These are phyloP conservation scores for Petunia hybrid DNA, from an alignment of 305 asterid genomes.

Conservation along the genomic window DNA sequence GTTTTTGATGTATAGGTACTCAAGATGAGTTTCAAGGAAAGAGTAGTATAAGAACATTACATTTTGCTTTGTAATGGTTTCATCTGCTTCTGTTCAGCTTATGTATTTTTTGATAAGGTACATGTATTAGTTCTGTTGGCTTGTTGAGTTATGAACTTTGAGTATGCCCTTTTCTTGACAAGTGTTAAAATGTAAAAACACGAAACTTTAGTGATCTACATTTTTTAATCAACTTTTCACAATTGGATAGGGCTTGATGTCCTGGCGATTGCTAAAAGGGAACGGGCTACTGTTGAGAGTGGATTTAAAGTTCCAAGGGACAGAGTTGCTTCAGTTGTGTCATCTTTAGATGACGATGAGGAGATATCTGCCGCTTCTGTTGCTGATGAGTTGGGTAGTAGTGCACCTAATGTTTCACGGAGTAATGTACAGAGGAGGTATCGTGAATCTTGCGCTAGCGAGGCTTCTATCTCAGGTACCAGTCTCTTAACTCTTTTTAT, in stretches of 20 bases:
- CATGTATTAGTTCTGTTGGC: conserved; percentile 1
- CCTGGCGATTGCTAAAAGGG: conserved; percentile 68
- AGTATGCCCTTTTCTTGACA: background rate
- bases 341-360: conserved; percentile 75
- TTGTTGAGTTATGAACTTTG: conserved; percentile 25
- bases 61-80: background rate
- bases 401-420: conserved; percentile 39
- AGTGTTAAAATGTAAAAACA: conserved; percentile 24
- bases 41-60: background rate
- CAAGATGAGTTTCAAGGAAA: background rate
- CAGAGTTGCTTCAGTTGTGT: conserved; percentile 64
- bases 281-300: conserved; percentile 54
- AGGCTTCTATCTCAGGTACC: conserved; percentile 63
- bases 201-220: conserved; percentile 25
- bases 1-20: background rate
- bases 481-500: conserved; percentile 8
- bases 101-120: background rate
- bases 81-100: conserved; percentile 24
- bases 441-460: conserved; percentile 64
- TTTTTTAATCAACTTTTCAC: conserved; percentile 7
- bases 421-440: conserved; percentile 56
- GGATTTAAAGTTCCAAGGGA: conserved; percentile 77
- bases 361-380: conserved; percentile 56
- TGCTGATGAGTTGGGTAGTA: conserved; percentile 60
- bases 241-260: conserved; percentile 70